Evolutionary conservation across 2,329 filamentous ascomycete species (phyloP), one percentile per base, ranked within the genome.

Genomic region (Botryotinia convoluta): DNA sequence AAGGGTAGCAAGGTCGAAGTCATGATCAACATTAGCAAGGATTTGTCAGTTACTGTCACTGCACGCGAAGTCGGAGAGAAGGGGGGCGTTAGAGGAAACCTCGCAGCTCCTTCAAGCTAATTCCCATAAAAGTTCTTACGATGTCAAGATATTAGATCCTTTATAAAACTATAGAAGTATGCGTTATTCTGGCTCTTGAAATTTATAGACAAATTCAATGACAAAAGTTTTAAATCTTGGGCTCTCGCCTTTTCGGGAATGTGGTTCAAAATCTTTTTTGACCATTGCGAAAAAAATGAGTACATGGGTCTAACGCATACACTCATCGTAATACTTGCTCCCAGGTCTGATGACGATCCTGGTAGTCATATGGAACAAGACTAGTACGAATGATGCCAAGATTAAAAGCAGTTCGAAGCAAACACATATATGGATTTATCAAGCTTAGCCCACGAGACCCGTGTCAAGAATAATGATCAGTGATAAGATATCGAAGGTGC

Each of bases 1-100:
- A 94, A 95, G 85, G 92, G 90, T 74, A 89, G 89, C 80, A 97
- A 97, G 87, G 90, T 99, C 77, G 96, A 99, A 87, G 91, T 98
- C 72, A 97, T 94, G 82, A 89, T 98, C 80, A 97, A 95, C 82
- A 92, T 98, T 77, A 89, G 88, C 72, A 91, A 89, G 39, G 94
- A 98, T 81, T 85, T 98, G 73, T 87, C 87, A 77, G 88, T 98
- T 75, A 93, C 92, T 68, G 87, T 97, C 77, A 93, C 95, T 60
- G 91, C 92, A 73, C 88, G 95, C 76, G 94, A 97, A 83, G 91
- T 97, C 67, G 95, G 95, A 69, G 79, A 75, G 29, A 81, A 81
- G 71, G 80, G 79, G 59, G 80, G 80, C 69, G 79, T 81, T 20
- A 77, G 79, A 74, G 80, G 80, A 29, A 78, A 77, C 59, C 63